Evolutionary conservation across 768 basidiomycete genomes (phyloP).

Genomic region (Mrakia blollopis): DNA sequence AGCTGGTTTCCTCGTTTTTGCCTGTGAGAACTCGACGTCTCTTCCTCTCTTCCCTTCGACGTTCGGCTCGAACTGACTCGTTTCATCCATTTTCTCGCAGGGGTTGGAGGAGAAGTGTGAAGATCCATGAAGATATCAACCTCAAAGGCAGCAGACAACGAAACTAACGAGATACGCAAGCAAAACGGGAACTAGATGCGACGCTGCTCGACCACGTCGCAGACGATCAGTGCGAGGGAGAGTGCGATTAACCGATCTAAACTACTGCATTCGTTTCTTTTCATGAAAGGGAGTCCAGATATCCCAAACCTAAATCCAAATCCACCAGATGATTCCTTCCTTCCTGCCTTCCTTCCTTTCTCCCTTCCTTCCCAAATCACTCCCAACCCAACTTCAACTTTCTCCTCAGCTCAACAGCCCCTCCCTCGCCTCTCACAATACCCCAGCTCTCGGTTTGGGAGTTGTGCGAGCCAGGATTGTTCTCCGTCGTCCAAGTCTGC

Average conservation of each 20-base stretch:
- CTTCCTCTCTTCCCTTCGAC: too few relatives aligned
- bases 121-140: not conserved
- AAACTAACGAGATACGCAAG: too few relatives aligned
- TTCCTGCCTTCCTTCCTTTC: not conserved
- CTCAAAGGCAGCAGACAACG: not conserved
- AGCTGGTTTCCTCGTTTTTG: not conserved
- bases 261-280: too few relatives aligned
- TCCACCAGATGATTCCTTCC: too few relatives aligned
- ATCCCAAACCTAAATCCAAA: too few relatives aligned
- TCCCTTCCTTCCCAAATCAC: not conserved
- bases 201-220: too few relatives aligned
- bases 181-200: not conserved
- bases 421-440: not conserved
- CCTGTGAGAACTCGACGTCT: too few relatives aligned
- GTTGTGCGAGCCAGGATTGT: not conserved
- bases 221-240: not conserved
- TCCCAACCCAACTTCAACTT: not conserved
- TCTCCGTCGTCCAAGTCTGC: not conserved
- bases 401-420: not conserved
- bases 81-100: not conserved
- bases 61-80: too few relatives aligned
- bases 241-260: not conserved
- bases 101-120: slow-evolving; percentile 29
- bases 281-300: too few relatives aligned
- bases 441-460: not conserved